These are phyloP conservation scores for Phyllostachys edulis DNA, from an alignment of 176 grass and related monocot species.

Conservation along the genomic window DNA sequence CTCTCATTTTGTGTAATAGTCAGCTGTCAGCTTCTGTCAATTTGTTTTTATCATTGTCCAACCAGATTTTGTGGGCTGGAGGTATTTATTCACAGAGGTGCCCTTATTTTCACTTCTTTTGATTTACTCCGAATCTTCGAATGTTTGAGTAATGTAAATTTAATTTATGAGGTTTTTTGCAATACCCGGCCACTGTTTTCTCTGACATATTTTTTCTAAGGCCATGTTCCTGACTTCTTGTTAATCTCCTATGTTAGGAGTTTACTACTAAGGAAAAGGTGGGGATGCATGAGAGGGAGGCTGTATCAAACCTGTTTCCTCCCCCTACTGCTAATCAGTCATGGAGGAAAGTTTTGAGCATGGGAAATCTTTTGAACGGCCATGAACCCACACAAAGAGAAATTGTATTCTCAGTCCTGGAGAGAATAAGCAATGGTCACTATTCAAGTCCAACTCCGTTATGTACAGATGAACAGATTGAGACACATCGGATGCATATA, in stretches of 20 bases:
- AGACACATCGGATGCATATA: slow-evolving; percentile 94
- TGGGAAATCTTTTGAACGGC: slow-evolving; percentile 98
- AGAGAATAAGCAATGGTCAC: slow-evolving; percentile 63
- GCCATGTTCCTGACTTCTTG: slow-evolving; percentile 21
- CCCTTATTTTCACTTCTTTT: background rate
- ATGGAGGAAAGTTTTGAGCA: slow-evolving; percentile 98
- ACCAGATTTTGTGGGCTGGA: background rate
- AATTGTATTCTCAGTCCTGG: slow-evolving; percentile 75
- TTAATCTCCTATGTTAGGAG: slow-evolving; percentile 51
- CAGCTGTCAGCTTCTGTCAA: background rate
- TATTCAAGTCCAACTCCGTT: slow-evolving; percentile 62
- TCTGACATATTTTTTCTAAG: background rate
- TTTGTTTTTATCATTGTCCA: background rate
- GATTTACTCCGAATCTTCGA: background rate
- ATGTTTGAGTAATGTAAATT: background rate
- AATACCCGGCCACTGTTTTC: background rate
- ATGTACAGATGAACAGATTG: slow-evolving; percentile 56
- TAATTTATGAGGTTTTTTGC: background rate
- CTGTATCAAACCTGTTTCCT: slow-evolving; percentile 74
- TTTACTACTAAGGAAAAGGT: slow-evolving; percentile 74
- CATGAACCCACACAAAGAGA: slow-evolving; percentile 87
- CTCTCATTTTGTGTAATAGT: background rate
- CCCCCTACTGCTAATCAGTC: slow-evolving; percentile 83
- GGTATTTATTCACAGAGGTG: background rate
- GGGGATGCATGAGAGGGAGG: slow-evolving; percentile 65